phyloP scores from a whole-genome alignment of 2,329 filamentous ascomycete genomes.

The Graphilbum ipis-grandicollis region DNA sequence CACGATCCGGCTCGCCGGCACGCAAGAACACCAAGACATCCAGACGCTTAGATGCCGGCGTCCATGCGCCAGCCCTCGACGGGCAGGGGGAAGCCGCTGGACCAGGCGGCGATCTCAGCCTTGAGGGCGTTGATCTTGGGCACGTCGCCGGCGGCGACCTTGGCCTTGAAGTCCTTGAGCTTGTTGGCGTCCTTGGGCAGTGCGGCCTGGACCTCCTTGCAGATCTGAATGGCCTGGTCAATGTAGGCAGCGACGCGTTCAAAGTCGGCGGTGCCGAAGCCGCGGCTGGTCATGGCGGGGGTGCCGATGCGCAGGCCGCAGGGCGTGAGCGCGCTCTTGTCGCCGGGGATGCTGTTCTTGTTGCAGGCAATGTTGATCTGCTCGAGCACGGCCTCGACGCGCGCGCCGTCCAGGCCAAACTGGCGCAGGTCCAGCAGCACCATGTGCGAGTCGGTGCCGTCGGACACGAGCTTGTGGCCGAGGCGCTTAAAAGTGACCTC shows the following conservation, averaged over 20 bases:
- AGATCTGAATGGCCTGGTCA: constrained; percentile 72
- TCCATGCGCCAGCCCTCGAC: constrained; percentile 54
- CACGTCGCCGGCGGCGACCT: constrained; percentile 63
- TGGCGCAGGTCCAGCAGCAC: constrained; percentile 88
- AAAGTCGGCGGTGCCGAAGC: constrained; percentile 86
- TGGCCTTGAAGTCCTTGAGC: constrained; percentile 98
- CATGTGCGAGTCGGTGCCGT: constrained; percentile 95
- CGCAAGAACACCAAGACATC: too few species aligned
- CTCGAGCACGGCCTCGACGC: constrained; percentile 90
- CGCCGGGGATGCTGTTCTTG: constrained; percentile 97
- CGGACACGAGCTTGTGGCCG: constrained; percentile 86
- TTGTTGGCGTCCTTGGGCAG: constrained; percentile 97
- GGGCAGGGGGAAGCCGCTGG: constrained; percentile 79
- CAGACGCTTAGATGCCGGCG: constrained; percentile 32
- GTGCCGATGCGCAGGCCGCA: constrained; percentile 92
- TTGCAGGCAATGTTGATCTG: constrained; percentile 98
- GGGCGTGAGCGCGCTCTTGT: constrained; percentile 91
- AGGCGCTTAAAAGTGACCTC: constrained; percentile 71
- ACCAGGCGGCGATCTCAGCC: constrained; percentile 83
- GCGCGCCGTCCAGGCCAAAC: constrained; percentile 74
- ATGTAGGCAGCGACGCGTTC: constrained; percentile 81
- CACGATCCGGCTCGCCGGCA: constrained; percentile 1
- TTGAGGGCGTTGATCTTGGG: constrained; percentile 68
- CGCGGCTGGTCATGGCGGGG: constrained; percentile 91
- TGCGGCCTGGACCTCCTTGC: constrained; percentile 67